Base-by-base conservation (phyloP, 495 filamentous ascomycete genomes). In the Cercophora scortea region DNA sequence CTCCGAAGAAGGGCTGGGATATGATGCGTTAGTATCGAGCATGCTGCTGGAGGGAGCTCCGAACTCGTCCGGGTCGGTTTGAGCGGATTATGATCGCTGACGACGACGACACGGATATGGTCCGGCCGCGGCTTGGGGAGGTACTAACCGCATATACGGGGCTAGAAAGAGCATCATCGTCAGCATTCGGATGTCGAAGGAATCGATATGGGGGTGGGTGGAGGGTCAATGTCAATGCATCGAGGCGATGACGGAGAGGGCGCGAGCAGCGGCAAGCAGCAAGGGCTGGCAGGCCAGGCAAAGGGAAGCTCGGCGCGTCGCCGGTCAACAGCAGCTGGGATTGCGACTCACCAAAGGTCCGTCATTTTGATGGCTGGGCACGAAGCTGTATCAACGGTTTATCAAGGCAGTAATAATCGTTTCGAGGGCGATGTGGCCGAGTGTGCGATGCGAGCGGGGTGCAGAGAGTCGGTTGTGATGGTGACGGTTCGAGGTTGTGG, bases 111-210 rank as follows among this genome's bases (percentile, higher is more conserved):
- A 25, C 5, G 25, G 25, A 25, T 25, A 25, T 25, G 25, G 25
- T 2, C 25, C 25, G 25, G 25, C 25, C 25, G 17, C 9, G 46
- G 17, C 8, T 15, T 10, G 33, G 25, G 50, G 60, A 66, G 52
- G 58, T 69, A 96, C 92, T 88, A 76, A 98, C 93, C 78, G 93
- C 92, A 80, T 98, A 98, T 61, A 95, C 92, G 75, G 93, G 93
- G 77, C 93, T 98, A 63, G 60, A 62, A 13, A 60, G 47, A 58
- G 48, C 35, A 19, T 15, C 39, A 54, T 53, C n/a, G 64, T 66
- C 50, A 63, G 60, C 54, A 45, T 41, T 16, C 11, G 51, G 17
- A 40, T 15, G 17, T 8, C 13, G 15, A 17, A 7, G 3, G 39
- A 8, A 32, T 25, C 25, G 25, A 2, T 25, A 25, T 25, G 25